Percentiles rank a stretch among this genome's conserved stretches.
These are phyloP conservation scores for Choiromyces venosus DNA, from an alignment of 495 filamentous ascomycete genomes.

Conservation along the genomic window DNA sequence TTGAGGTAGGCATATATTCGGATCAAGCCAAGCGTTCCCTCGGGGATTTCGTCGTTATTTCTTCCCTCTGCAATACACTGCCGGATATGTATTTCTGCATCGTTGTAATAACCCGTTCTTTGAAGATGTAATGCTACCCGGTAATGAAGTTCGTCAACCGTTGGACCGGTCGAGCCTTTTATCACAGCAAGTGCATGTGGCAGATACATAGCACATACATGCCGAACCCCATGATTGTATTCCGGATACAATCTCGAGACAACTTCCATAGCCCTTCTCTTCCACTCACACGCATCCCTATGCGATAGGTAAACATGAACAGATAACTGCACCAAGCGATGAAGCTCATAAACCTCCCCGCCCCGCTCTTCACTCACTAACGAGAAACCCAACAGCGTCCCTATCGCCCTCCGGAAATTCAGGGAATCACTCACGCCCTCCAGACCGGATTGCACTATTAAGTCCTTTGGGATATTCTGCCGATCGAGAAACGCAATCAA, in stretches of 20 bases:
- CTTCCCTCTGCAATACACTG: neutral
- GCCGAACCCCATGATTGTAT: neutral
- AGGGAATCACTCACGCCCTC: neutral
- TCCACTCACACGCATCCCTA: neutral
- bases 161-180: neutral
- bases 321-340: conserved; percentile 19
- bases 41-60: neutral
- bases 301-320: conserved; percentile 3
- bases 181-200: conserved; percentile 13
- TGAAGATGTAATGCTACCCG: neutral
- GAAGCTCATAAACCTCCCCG: conserved; percentile 8
- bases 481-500: conserved; percentile 26
- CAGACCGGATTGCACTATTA: neutral
- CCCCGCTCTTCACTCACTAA: neutral
- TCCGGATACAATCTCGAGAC: conserved; percentile 6
- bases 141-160: neutral
- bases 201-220: conserved; percentile 12
- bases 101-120: neutral
- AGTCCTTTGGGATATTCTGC: conserved; percentile 15
- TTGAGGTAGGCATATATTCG: neutral
- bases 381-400: conserved; percentile 1
- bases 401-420: conserved; percentile 2
- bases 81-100: conserved; percentile 6
- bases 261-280: neutral
- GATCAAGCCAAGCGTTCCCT: neutral